Evolutionary conservation across 805 yeast species (phyloP), one percentile per base, ranked within the genome.

Genomic region (Nakazawaea holstii): DNA sequence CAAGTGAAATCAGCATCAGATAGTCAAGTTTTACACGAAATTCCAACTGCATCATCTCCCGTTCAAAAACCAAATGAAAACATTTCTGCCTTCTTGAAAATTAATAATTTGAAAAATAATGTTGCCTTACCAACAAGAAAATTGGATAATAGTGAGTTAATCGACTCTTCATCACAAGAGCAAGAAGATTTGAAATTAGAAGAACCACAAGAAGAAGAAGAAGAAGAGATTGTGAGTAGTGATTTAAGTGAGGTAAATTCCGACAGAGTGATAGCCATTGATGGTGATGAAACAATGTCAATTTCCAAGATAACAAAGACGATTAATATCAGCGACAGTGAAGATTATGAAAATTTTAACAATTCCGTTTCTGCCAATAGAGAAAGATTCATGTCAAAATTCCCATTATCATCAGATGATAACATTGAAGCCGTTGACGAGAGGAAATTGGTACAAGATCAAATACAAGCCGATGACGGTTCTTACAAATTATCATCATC

Each of bases 301-400:
- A 35, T 35, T 4, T 36, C 39, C 26, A n/a, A 20, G 20, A 26
- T 29, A 15, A 39, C 14, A 1, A 28, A 39, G n/a, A 30, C 27
- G 8, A 38, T 38, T 2, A 27, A 38, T 14, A 27, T 39, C 24
- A 39, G 42, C 27, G 41, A 39, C 11, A 29, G 9, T 17, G 42
- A 28, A 13, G 42, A 29, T 39, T 39, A 39, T 9, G 24, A 29
- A 9, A 29, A 17, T 28, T 8, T 38, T n/a, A 24, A 17, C 13
- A n/a, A 9, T 8, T 39, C 42, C 3, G 26, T 39, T 2, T 17
- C 29, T 6, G 7, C n/a, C 4, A 31, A 41, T 41, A 13, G 44
- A 14, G 37, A 31, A 28, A 41, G 31, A 32, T 41, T 41, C 30
- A 32, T 41, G 44, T 41, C 44, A n/a, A 41, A 24, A 9, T 41